Evolutionary conservation across 2,329 filamentous ascomycete genomes (phyloP), one percentile per base, ranked within the genome.

Genomic region (Penicillium crustosum): DNA sequence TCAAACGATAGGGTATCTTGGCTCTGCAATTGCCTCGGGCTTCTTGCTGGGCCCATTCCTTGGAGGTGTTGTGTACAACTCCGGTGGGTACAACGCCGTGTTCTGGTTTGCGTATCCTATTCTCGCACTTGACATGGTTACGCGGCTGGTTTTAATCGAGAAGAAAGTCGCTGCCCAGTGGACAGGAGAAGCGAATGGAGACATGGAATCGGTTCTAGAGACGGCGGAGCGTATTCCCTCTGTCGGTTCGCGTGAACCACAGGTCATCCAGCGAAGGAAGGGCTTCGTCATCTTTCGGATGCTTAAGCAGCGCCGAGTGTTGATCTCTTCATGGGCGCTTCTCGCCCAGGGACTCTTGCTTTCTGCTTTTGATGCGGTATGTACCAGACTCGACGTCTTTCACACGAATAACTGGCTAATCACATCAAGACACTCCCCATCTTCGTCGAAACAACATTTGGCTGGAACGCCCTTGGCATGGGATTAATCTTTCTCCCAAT

Each of bases 111-210:
- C 79, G 0, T 77, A 84, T 48, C 80, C 75, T 0, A 69, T 88
- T 9, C 68, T 89, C 1, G 78, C 66, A 0, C 59, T 88, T 17
- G 86, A 89, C 68, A 82, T 88, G 58, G 55, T 83, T 23, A 81
- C 88, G 79, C 81, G 86, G 13, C 64, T 86, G 0, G 68, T 84
- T 6, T 78, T 89, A 52, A 79, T 89, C n/a, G 86, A 89, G 70
- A 86, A 86, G 71, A 85, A 83, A 66, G 77, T 79, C 1, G 84
- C 84, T 4, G 61, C 62, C 13, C 64, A 69, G 21, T 71, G 74
- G 47, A 47, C 21, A 15, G 49, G 29, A 53, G 31, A 41, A 25
- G 49, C 49, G 2, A 60, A 43, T 44, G 45, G 23, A 13, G 52
- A 53, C 12, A 69, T 47, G 76, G 69, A 62, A 77, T 76, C 61